Evolutionary conservation across 768 basidiomycete species (phyloP).

Genomic region (Termitomyces bulborhizus): DNA sequence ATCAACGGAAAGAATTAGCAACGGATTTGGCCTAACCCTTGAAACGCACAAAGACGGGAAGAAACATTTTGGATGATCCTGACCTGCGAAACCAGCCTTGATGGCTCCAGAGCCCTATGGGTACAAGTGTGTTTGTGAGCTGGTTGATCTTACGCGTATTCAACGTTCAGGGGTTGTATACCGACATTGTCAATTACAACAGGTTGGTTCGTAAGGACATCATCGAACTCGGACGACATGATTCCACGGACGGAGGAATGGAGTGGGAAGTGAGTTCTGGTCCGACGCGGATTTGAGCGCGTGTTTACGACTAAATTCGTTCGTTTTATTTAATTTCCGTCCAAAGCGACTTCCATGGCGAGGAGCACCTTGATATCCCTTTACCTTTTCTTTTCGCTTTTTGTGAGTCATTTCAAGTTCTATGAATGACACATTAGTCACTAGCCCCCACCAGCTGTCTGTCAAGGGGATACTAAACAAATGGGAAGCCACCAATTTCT

Average conservation of each 20-base stretch:
- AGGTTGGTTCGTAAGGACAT: constrained; percentile 95
- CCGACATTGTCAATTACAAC: constrained; percentile 98
- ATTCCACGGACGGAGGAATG: constrained; percentile 8
- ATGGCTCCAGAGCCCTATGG: constrained; percentile 93
- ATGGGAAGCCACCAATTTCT: constrained; percentile 89
- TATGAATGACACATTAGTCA: background rate
- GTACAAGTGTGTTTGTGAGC: constrained; percentile 16
- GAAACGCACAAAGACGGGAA: constrained; percentile 93
- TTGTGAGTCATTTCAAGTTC: constrained; percentile 15
- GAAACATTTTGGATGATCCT: constrained; percentile 99
- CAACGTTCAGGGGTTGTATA: constrained; percentile 12
- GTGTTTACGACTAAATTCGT: background rate
- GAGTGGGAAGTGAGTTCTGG: constrained; percentile 4
- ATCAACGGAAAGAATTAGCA: constrained; percentile 19
- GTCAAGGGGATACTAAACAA: constrained; percentile 48
- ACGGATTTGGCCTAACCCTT: constrained; percentile 27
- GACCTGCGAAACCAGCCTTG: constrained; percentile 98
- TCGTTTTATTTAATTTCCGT: background rate
- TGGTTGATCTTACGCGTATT: constrained; percentile 10
- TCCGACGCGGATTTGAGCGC: constrained; percentile 10
- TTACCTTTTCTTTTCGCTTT: constrained; percentile 14
- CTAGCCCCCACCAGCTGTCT: constrained; percentile 16
- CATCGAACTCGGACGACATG: constrained; percentile 87
- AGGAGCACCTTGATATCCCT: constrained; percentile 2
- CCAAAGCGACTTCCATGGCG: constrained; percentile 7